Base-by-base conservation (phyloP, 2,329 filamentous ascomycete genomes). In the Fusarium denticulatum region DNA sequence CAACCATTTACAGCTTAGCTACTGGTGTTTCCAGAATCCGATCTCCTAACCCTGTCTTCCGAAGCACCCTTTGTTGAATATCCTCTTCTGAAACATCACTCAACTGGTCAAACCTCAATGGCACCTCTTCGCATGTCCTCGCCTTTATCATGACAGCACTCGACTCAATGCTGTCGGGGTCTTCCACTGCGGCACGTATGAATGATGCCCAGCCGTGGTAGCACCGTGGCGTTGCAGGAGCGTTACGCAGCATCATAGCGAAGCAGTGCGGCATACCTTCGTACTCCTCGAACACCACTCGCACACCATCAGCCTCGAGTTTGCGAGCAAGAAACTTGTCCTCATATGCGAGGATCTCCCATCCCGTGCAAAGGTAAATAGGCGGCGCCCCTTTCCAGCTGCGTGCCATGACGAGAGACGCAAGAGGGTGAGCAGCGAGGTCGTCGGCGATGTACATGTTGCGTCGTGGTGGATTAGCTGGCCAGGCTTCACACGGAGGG, bases 221-320 rank as follows among this genome's bases (percentile, higher is more conserved):
- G 75, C 89, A 92, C 53, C 87, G 84, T 73, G 78, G 82, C 6
- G 87, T 82, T 36, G 82, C 85, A 3, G 84, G 78, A 5, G 86
- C 79, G 9, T 82, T 81, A 4, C 85, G 81, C 62, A 94, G 81
- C 3, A 93, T 71, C 71, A 90, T 76, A 2, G 87, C 89, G 78
- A 94, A 96, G 74, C 89, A 90, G 81, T 95, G 93, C 60, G 94
- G 93, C 93, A 96, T 96, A 7, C 90, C 92, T 80, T 95, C 91
- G 79, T 91, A 96, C 81, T 94, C 89, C 79, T 93, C 89, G 76
- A 91, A 92, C 7, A 89, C 85, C 0, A 95, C 88, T 1, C 77
- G 78, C 1, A 92, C 91, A 10, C 88, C 90, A 50, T 92, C 88
- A 13, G 76, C 72, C 22, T 84, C 84, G 16, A 93, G 84, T 43